Evolutionary conservation across 2,329 filamentous ascomycete species (phyloP), one percentile per base, ranked within the genome.

Genomic region (Phialemoniopsis sp.): DNA sequence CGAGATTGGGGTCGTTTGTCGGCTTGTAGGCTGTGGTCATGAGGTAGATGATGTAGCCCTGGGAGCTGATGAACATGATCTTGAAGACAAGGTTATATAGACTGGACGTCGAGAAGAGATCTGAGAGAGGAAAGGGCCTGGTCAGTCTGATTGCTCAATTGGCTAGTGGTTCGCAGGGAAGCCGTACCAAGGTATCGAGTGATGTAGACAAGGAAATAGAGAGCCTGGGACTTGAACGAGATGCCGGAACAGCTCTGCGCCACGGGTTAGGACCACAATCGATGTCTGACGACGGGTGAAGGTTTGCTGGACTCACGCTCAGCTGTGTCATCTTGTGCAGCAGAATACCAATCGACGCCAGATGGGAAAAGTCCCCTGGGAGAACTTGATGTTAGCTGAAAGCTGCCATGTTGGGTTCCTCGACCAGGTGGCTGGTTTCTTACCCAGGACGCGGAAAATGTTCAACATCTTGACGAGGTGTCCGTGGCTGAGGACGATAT

Each of bases 21-120:
- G 93, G 91, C 67, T 94, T 95, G 79, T 93, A 98, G 56, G 91
- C 87, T 53, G 89, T 94, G 46, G 93, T 85, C 93, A 98, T 98
- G 52, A 97, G 81, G 70, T 96, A 97, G 62, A 98, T 82, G 56
- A 90, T 95, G 73, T 98, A 98, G 47, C 85, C 82, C 47, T 94
- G 90, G 17, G 88, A 85, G 47, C 71, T 75, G 62, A 98, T 90
- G 74, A 97, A 98, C 60, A 96, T 76, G 59, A 97, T 80, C 67
- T 98, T 98, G 76, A 97, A 96, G 56, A 88, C 67, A 45, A 93
- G 84, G 70, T 97, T 96, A 79, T 96, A 98, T 47, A 88, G 65
- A 56, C 86, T 89, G 51, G 80, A 68, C 45, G 86, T 90, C 59
- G 82, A 89, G 63, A 97, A 90, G 43, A 97, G 76, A 62, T 98